Percentiles rank a stretch among this genome's conserved stretches.
Evolutionary conservation across 1,139 yeast species (phyloP).

Genomic region (Candida dubliniensis): DNA sequence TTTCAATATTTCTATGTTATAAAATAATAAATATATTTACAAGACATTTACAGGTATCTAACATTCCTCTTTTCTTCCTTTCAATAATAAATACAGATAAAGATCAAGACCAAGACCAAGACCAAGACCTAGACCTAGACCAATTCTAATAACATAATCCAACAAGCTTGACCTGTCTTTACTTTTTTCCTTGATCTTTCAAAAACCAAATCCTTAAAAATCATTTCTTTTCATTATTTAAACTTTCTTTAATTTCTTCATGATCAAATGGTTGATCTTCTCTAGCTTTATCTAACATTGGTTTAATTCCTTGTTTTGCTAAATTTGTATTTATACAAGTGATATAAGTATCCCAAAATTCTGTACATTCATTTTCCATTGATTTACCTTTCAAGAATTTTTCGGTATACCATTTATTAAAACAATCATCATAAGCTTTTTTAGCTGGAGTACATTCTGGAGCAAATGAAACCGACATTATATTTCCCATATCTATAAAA

Average conservation of each 20-base stretch:
- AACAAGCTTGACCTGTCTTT: no score
- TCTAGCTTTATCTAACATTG: conserved; percentile 89
- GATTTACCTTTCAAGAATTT: conserved; percentile 73
- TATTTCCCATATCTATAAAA: conserved; percentile 58
- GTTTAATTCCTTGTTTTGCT: conserved; percentile 68
- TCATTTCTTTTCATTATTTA: conserved; percentile 11
- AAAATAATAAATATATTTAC: no score
- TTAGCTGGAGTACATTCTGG: conserved; percentile 93
- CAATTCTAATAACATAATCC: not conserved
- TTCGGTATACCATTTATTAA: conserved; percentile 94
- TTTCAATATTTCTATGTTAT: no score
- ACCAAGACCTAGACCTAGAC: not conserved
- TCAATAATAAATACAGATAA: not conserved
- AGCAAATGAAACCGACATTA: conserved; percentile 91
- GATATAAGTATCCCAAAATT: conserved; percentile 83
- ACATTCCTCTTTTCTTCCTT: no score
- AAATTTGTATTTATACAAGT: conserved; percentile 80
- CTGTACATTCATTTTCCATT: conserved; percentile 83
- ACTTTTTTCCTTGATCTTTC: no score
- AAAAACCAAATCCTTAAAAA: no score
- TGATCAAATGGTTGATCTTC: conserved; percentile 79
- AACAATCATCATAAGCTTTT: conserved; percentile 85
- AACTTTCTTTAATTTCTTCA: conserved; percentile 33
- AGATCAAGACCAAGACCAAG: no score
- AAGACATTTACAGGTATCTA: no score